These are phyloP conservation scores for Lepidopterella palustris DNA, from an alignment of 495 filamentous ascomycete genomes.

Conservation along the genomic window DNA sequence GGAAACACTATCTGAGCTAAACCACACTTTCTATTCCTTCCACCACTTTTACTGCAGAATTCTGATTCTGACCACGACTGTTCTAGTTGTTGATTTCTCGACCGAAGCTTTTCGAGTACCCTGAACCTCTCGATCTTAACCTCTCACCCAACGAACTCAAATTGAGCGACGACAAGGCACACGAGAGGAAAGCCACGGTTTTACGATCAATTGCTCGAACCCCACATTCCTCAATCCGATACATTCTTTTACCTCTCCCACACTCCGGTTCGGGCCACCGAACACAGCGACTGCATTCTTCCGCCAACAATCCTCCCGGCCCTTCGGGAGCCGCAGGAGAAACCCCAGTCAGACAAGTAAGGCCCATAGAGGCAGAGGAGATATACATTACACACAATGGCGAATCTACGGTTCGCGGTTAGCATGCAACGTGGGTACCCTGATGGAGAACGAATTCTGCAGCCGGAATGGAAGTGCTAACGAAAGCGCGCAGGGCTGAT, in stretches of 20 bases:
- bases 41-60: neutral
- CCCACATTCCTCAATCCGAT: neutral
- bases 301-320: constrained; percentile 26
- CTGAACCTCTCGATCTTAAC: neutral
- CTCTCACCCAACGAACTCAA: neutral
- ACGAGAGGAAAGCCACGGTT: neutral
- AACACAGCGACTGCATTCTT: constrained; percentile 28
- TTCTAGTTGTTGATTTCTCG: constrained; percentile 1
- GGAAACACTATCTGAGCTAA: neutral
- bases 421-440: constrained; percentile 35
- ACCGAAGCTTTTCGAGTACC: neutral
- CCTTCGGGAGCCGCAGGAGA: constrained; percentile 37
- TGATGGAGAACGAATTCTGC: neutral
- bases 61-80: neutral
- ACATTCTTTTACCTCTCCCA: neutral
- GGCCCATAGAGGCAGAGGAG: constrained; percentile 10
- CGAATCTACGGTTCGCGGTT: constrained; percentile 38
- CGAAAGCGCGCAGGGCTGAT: constrained; percentile 57
- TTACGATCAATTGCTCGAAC: neutral
- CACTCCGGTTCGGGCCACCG: neutral
- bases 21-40: neutral
- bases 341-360: constrained; percentile 9
- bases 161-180: neutral
- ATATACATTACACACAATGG: constrained; percentile 32
- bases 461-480: constrained; percentile 23